Evolutionary conservation across 2,329 filamentous ascomycete genomes (phyloP).

Genomic region (Aspergillus tanneri): DNA sequence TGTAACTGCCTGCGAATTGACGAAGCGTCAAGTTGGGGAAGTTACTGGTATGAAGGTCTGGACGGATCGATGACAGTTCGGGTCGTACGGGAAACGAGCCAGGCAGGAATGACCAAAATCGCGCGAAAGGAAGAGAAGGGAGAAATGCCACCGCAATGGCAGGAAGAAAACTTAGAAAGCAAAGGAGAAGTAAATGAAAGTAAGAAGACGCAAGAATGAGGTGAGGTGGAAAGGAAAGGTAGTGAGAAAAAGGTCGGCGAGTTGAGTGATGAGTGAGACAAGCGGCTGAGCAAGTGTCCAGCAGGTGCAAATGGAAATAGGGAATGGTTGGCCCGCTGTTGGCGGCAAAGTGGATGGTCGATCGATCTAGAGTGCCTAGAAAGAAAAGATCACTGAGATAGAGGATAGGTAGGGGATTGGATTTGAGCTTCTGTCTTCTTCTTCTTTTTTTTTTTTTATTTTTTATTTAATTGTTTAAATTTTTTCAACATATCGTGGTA

Average conservation of each 20-base stretch:
- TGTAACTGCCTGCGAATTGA: not conserved
- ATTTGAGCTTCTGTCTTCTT: no score
- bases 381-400: no score
- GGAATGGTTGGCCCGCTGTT: not conserved
- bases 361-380: no score
- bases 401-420: no score
- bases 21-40: not conserved
- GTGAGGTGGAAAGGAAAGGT: slow-evolving; percentile 1
- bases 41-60: not conserved
- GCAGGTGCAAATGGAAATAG: no score
- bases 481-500: not conserved
- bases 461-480: not conserved
- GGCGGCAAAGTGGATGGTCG: not conserved
- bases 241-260: no score
- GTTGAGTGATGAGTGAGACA: slow-evolving; percentile 2
- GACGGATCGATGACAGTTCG: slow-evolving; percentile 3
- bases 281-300: slow-evolving; percentile 1
- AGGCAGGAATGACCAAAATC: not conserved
- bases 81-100: slow-evolving; percentile 14
- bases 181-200: not conserved
- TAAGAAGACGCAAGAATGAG: not conserved
- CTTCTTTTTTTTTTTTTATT: not conserved
- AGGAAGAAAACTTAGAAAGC: not conserved
- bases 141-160: not conserved
- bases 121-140: slow-evolving; percentile 3